Base-by-base conservation (phyloP, 1,284 basidiomycete species). In the Malassezia caprae region DNA sequence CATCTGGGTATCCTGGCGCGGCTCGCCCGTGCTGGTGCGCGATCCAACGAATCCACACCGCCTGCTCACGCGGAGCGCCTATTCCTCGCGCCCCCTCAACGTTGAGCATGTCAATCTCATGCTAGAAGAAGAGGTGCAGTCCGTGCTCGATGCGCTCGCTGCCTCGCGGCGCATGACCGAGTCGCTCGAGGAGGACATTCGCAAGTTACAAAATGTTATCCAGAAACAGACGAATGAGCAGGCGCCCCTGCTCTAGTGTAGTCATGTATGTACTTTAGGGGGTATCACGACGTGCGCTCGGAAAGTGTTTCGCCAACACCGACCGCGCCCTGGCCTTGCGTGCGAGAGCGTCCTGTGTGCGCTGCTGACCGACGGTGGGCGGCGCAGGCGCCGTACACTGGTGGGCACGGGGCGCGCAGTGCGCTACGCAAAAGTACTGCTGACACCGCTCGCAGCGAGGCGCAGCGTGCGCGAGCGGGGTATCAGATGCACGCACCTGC, bases 61-160 rank as follows among this genome's bases (percentile, higher is more conserved):
- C 23, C 49, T 51, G 2, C 11, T 40, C 7, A 17, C 30, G 6
- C 48, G 32, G 3, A 2, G 2, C 12, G 13, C 21, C 26, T n/a
- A 28, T 3, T 32, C 15, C 13, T 10, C 35, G 8, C 48, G 23
- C 13, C 32, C 34, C 7, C 19, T 55, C 30, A 23, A 30, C 8
- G 28, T 56, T 26, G 48, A 30, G 28, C 54, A 51, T 19, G 31
- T 51, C 30, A 7, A 41, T 26, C 21, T 45, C 11, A 8, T 62
- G 31, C 11, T 47, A 32, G 39, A 48, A 1, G 47, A 44, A 8
- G 47, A 62, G 50, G 31, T 59, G 40, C 19, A 37, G 30, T 3
- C 51, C 39, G 17, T 58, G 42, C 15, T 54, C n/a, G 32, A 62
- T 55, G 53, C 63, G 53, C 28, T 65, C 51, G 61, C 59, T 17